A percentile compares a stretch with the other conserved stretches of the same genome.
Evolutionary conservation across 1,284 basidiomycete genomes (phyloP).

Genomic region (Rhodotorula sp.): DNA sequence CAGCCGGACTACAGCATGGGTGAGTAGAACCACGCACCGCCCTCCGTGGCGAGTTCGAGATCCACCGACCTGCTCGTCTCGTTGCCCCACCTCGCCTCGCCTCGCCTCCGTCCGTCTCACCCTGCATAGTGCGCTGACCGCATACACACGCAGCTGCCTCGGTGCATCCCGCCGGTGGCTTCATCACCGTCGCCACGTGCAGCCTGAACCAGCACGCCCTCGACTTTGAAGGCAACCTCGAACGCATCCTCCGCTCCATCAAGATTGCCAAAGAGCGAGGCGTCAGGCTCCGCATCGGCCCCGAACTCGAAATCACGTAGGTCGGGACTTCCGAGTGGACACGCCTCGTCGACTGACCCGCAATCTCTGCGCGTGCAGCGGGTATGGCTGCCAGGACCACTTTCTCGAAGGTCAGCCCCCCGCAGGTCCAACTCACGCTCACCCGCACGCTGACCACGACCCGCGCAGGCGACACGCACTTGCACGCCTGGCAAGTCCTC

Average conservation of each 20-base stretch:
- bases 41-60: too few relatives aligned
- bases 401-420: conserved; percentile 70
- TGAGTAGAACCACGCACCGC: too few relatives aligned
- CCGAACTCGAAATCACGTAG: conserved; percentile 87
- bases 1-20: too few relatives aligned
- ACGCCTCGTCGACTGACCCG: too few relatives aligned
- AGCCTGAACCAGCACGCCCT: conserved; percentile 94
- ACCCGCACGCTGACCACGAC: neutral
- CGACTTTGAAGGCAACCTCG: conserved; percentile 85
- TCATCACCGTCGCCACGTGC: conserved; percentile 75
- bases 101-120: too few relatives aligned
- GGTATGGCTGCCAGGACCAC: conserved; percentile 93
- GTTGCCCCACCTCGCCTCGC: too few relatives aligned
- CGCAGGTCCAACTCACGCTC: neutral
- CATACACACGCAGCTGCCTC: neutral
- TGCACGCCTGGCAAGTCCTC: conserved; percentile 96
- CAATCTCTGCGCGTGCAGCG: conserved; percentile 54
- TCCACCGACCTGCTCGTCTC: too few relatives aligned
- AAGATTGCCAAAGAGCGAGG: conserved; percentile 79
- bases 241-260: conserved; percentile 88
- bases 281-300: conserved; percentile 93
- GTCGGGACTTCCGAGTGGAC: too few relatives aligned
- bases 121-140: too few relatives aligned
- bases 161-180: conserved; percentile 9
- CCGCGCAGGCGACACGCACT: conserved; percentile 74